Base-by-base conservation (phyloP, 768 basidiomycete genomes). In the Lyophyllum decastes region DNA sequence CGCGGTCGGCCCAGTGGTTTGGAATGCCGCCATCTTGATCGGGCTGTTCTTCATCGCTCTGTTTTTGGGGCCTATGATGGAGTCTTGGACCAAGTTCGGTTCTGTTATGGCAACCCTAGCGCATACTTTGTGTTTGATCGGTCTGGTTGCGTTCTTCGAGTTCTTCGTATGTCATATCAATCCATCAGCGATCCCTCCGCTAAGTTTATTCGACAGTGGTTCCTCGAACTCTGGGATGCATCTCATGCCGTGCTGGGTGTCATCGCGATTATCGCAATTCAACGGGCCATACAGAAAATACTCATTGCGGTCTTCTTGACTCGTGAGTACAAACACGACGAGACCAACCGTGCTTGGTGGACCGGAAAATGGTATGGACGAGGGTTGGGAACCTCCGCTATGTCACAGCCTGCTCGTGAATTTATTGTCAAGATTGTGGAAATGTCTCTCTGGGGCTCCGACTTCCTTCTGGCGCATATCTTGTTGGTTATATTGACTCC, bases 291-390 rank as follows among this genome's bases (percentile, higher is more conserved):
- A 64, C 91, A 94, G 76, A 98, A 98, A 79, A 86, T 96, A 60
- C 80, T 97, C 54, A 98, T 98, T 61, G 83, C 95, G 5, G 89
- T 94, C 46, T 94, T 95, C 83, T 82, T 98, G 46, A 93, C 94
- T 24, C 89, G 97, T 68, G 97, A 99, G 74, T 96, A 90, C 81
- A 98, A 98, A 77, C 94, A 97, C 70, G 97, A 99, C 69, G 95
- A 98, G 78, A 95, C 93, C 25, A 98, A 98, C 77, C 83, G 92
- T 59, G 95, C 95, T 1, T 98, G 96, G 96, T 99, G 97, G 97
- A 95, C 95, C 17, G 95, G 95, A 60, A 89, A 91, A 78, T 98
- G 97, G 97, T 95, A 95, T 69, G 95, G 95, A 47, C 84, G 94
- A 57, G 92, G 94, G 26, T 80, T 99, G 19, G 96, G 96, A 14